phyloP scores from a whole-genome alignment of 768 basidiomycete species.

The Pseudohyphozyma bogoriensis region DNA sequence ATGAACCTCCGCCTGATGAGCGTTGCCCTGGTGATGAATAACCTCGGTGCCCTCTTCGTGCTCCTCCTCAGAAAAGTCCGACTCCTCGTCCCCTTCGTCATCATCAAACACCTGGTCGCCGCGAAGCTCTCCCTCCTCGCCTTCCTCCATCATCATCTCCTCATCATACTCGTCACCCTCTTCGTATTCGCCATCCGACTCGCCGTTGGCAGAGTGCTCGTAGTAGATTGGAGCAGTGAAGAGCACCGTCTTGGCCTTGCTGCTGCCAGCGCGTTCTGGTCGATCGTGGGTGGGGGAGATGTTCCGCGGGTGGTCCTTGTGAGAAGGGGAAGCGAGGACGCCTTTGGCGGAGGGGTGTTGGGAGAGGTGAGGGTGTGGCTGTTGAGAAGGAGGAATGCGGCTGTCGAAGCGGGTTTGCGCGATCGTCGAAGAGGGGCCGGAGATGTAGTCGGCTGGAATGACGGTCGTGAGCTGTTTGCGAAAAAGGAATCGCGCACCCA shows the following conservation, averaged over 20 bases:
- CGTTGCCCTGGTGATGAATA: not conserved
- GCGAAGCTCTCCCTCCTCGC: conserved; percentile 1
- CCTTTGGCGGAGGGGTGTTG: conserved; percentile 46
- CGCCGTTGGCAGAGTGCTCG: conserved; percentile 39
- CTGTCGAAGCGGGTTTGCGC: conserved; percentile 22
- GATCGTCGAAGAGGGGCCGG: conserved; percentile 39
- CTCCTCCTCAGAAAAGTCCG: conserved; percentile 26
- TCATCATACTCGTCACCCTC: conserved; percentile 48
- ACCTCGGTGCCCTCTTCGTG: conserved; percentile 7
- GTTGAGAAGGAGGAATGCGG: conserved; percentile 26
- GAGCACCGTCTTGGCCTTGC: conserved; percentile 44
- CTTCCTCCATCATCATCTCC: conserved; percentile 20
- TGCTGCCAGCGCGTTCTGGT: conserved; percentile 4
- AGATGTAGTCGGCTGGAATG: conserved; percentile 57
- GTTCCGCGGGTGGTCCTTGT: conserved; percentile 31
- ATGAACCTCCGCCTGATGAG: not conserved
- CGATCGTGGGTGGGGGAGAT: conserved; percentile 12
- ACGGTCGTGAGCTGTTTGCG: conserved; percentile 56
- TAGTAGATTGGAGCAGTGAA: conserved; percentile 55
- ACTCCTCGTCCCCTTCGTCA: conserved; percentile 14
- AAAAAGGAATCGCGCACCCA: too few species aligned
- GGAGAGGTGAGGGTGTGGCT: conserved; percentile 30
- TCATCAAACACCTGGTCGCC: conserved; percentile 8
- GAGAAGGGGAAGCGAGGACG: conserved; percentile 21
- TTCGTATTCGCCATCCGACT: conserved; percentile 39